Evolutionary conservation across 2,329 filamentous ascomycete species (phyloP), one percentile per base, ranked within the genome.

Genomic region (Nemania bipapillata): DNA sequence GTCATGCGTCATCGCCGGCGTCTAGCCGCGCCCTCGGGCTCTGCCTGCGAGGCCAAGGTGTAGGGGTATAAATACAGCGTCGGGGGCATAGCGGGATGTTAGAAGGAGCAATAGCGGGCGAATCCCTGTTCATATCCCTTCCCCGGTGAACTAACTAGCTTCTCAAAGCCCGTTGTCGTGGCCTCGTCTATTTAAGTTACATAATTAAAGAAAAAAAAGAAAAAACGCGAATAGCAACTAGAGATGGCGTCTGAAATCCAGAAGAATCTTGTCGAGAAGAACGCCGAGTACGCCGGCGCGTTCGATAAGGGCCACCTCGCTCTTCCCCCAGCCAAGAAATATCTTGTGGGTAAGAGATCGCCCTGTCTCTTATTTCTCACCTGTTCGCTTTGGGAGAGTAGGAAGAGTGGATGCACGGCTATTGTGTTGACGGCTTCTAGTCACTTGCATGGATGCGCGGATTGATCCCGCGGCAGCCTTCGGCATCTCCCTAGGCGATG

Each of bases 401-500:
- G 15, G 15, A n/a, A n/a, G 17, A n/a, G 49, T 11, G 6, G 24
- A 7, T 15, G 24, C 12, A 28, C 6, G 11, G 22, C 2, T 15
- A 17, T 9, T n/a, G 11, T 53, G 17, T 54, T 64, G 30, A 37
- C 30, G 49, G 37, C 74, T 30, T 49, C 50, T 65, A 86, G 85
- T 95, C 52, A 92, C 91, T 0, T 96, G 92, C 80, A 96, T 96
- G 92, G 92, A 96, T 76, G 91, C 92, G 4, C 88, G 92, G 59
- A 83, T 90, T 73, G 86, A 95, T 74, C 89, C 92, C 0, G 85
- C 88, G 2, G 82, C 86, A 12, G 90, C 90, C 1, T 90, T 93
- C 62, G 90, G 90, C 8, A 90, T 94, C 65, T 81, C 85, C 22
- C 86, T 92, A 20, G 92, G 92, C 47, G 91, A 94, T 71, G 92